These are phyloP conservation scores for Emergomyces africanus DNA, from an alignment of 2,329 filamentous ascomycete genomes.

Conservation along the genomic window DNA sequence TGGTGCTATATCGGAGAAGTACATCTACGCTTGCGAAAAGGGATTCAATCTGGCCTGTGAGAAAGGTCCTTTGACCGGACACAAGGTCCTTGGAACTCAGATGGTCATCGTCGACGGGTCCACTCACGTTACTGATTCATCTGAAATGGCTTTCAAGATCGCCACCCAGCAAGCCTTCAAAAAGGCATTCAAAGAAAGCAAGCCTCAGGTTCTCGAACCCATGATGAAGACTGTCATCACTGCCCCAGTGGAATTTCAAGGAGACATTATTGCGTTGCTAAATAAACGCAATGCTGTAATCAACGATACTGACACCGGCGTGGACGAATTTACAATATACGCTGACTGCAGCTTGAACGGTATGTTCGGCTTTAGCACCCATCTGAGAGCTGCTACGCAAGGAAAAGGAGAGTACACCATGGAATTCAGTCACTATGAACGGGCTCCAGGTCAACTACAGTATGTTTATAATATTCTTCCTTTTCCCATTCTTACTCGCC, in stretches of 20 bases:
- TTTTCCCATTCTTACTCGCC: background rate
- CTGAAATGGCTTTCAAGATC: constrained; percentile 88
- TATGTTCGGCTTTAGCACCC: constrained; percentile 95
- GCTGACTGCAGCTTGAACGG: constrained; percentile 89
- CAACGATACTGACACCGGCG: constrained; percentile 84
- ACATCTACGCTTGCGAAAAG: constrained; percentile 85
- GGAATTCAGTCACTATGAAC: constrained; percentile 95
- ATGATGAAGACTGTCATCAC: constrained; percentile 98
- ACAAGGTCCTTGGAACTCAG: constrained; percentile 74
- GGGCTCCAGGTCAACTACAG: constrained; percentile 81
- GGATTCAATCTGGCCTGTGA: constrained; percentile 74
- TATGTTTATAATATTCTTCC: constrained; percentile 38
- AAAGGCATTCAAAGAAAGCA: constrained; percentile 73
- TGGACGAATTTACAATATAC: constrained; percentile 84
- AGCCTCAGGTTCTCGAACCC: constrained; percentile 79
- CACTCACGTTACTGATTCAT: constrained; percentile 95
- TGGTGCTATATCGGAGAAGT: constrained; percentile 91
- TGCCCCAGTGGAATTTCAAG: constrained; percentile 94
- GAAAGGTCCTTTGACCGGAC: constrained; percentile 82
- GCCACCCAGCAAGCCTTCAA: constrained; percentile 95
- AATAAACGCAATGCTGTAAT: constrained; percentile 97
- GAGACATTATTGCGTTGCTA: constrained; percentile 82
- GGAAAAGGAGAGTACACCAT: constrained; percentile 98
- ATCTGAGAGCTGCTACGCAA: constrained; percentile 85
- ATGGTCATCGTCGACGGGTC: constrained; percentile 96